Percentiles rank a stretch among this genome's conserved stretches.
These are phyloP conservation scores for Akanthomyces lecanii DNA, from an alignment of 2,329 filamentous ascomycete genomes.

Conservation along the genomic window DNA sequence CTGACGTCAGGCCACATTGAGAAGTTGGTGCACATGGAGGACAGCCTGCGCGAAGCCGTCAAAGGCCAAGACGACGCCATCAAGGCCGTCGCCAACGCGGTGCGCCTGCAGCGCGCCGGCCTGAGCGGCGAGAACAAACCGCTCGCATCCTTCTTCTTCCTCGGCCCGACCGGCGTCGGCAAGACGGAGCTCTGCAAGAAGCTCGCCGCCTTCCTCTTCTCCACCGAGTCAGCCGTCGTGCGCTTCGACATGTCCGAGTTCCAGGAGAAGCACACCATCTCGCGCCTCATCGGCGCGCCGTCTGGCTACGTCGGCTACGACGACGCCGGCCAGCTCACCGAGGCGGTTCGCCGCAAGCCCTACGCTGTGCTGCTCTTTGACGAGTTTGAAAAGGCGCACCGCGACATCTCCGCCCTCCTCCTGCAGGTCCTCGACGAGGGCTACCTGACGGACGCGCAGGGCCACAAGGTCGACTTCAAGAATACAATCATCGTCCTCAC, in stretches of 20 bases:
- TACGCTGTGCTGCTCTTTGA: conserved; percentile 94
- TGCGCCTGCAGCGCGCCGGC: conserved; percentile 88
- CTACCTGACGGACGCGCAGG: conserved; percentile 90
- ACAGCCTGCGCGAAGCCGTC: conserved; percentile 75
- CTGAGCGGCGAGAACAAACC: conserved; percentile 88
- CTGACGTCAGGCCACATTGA: conserved; percentile 91
- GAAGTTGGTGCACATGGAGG: conserved; percentile 94
- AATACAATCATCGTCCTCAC: conserved; percentile 97
- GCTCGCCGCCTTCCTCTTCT: conserved; percentile 88
- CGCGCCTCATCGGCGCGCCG: conserved; percentile 83
- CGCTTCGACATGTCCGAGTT: conserved; percentile 98
- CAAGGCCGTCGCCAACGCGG: conserved; percentile 84
- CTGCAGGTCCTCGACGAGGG: conserved; percentile 95
- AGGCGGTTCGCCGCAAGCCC: conserved; percentile 89
- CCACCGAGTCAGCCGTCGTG: conserved; percentile 83
- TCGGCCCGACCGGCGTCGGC: conserved; percentile 92
- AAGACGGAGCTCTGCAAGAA: conserved; percentile 98
- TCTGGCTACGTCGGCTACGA: conserved; percentile 97
- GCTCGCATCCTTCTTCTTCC: conserved; percentile 93
- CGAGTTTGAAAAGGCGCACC: conserved; percentile 96
- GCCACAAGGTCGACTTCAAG: conserved; percentile 93
- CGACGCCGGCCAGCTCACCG: conserved; percentile 91
- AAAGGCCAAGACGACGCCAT: conserved; percentile 93
- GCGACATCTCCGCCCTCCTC: conserved; percentile 86
- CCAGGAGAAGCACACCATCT: conserved; percentile 95